Evolutionary conservation across 2,329 filamentous ascomycete genomes (phyloP), one percentile per base, ranked within the genome.

Genomic region (Colletotrichum destructivum): DNA sequence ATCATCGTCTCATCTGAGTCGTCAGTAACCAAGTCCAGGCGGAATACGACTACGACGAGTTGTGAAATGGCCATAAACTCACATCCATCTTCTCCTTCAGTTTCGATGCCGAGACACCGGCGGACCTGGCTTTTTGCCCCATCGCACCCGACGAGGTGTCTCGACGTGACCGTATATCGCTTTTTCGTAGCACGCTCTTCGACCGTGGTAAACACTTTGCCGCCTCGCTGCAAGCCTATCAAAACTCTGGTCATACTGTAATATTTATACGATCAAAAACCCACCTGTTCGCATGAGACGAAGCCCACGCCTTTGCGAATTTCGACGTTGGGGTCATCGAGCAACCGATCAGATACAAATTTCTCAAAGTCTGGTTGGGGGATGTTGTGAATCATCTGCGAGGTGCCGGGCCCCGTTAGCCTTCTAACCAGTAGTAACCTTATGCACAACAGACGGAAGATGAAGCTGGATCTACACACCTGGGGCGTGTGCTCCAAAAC

Each of bases 11-110:
- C 82, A 47, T 82, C 81, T 83, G 9, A n/a, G 3, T 40, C 68
- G 71, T 74, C 63, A 77, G 52, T 49, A 13, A 47, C 26, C 15
- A 8, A 35, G 4, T 3, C 26, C 26, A 26, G 26, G 26, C 26
- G 5, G n/a, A 15, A 40, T 42, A 2, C 26, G 18, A 16, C 23
- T 26, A 26, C 1, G 12, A 26, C 26, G 18, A 18, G 12, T 42
- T n/a, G 7, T 11, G 5, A 9, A 4, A 9, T 2, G 2, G 4
- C 12, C 13, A 4, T 18, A 26, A 0, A 75, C 79, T 76, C 73
- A 81, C 82, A 83, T 38, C 81, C 80, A 59, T 83, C 81, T 70
- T 84, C 83, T 47, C 82, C 83, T n/a, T 85, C 82, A 51, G 77
- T 79, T 35, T 81, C 77, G 13, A 84, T 79, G 0, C 77, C 77